Percentiles rank a stretch among this genome's conserved stretches.
Evolutionary conservation across 2,329 filamentous ascomycete genomes (phyloP).

Genomic region (Trichoderma sp.): DNA sequence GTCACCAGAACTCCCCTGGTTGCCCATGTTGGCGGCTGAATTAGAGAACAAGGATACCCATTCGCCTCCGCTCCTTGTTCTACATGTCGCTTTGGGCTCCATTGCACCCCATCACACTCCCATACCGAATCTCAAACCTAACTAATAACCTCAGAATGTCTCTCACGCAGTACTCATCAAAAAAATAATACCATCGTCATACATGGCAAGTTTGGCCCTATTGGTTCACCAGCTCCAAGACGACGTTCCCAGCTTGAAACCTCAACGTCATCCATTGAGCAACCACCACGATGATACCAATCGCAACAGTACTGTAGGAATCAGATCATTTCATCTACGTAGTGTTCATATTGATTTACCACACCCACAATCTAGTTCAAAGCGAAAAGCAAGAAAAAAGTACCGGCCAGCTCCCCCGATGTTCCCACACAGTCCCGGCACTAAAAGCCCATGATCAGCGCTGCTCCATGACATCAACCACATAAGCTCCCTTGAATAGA

Average conservation of each 20-base stretch:
- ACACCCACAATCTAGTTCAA: not conserved
- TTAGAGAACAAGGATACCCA: not conserved
- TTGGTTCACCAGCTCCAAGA: not conserved
- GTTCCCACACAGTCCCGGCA: not conserved
- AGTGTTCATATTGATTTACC: not conserved
- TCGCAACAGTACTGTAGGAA: not conserved
- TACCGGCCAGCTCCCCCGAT: not conserved
- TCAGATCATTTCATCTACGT: not conserved
- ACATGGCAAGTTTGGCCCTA: not conserved
- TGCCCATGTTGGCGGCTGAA: not conserved
- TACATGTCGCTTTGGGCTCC: not conserved
- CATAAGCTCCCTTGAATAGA: not conserved
- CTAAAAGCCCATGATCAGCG: not conserved
- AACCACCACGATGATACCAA: not conserved
- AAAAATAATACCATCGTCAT: not conserved
- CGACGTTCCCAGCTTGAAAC: not conserved
- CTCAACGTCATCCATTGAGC: not conserved
- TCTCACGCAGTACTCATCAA: not conserved
- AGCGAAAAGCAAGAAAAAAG: not conserved
- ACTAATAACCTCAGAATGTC: not conserved
- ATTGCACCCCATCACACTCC: not conserved
- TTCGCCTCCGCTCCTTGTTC: not conserved
- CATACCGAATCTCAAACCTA: not conserved
- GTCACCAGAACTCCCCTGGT: rapidly evolving
- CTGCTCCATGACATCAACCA: not conserved